These are phyloP conservation scores for Craterostigma plantagineum DNA, from an alignment of 257 asterid genomes.

Conservation along the genomic window DNA sequence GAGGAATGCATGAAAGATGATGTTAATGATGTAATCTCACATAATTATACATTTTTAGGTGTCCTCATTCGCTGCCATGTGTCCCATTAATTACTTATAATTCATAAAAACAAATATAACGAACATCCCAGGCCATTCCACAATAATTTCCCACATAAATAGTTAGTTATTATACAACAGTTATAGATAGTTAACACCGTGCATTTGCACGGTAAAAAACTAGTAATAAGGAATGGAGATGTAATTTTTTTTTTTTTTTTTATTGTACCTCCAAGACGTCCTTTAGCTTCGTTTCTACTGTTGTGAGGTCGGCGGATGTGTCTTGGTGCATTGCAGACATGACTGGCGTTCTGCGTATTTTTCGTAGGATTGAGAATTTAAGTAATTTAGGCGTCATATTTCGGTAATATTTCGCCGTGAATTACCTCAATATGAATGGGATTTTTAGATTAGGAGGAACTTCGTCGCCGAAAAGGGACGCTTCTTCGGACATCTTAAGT, in stretches of 20 bases:
- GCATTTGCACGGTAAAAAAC: too few species aligned
- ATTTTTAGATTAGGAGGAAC: constrained; percentile 54
- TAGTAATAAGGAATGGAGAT: too few species aligned
- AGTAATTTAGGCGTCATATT: too few species aligned
- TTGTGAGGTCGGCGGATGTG: constrained; percentile 42
- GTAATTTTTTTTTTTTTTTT: too few species aligned
- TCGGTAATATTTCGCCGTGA: too few species aligned
- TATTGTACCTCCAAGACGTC: constrained; percentile 58
- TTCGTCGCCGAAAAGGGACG: constrained; percentile 61
- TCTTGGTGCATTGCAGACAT: constrained; percentile 88
- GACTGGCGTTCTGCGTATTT: constrained; percentile 41
- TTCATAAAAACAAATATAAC: too few species aligned
- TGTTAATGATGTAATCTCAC: not conserved
- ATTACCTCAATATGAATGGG: constrained; percentile 49
- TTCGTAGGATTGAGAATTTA: too few species aligned
- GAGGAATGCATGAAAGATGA: not conserved
- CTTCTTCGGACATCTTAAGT: constrained; percentile 65
- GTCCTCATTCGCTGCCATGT: not conserved
- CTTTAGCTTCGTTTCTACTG: constrained; percentile 41
- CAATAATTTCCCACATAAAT: too few species aligned
- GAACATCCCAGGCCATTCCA: too few species aligned
- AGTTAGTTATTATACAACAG: too few species aligned
- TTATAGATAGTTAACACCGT: too few species aligned
- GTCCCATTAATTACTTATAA: too few species aligned
- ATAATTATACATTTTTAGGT: not conserved